phyloP scores from a whole-genome alignment of 176 grass and related monocot species.

The Secale cereale region DNA sequence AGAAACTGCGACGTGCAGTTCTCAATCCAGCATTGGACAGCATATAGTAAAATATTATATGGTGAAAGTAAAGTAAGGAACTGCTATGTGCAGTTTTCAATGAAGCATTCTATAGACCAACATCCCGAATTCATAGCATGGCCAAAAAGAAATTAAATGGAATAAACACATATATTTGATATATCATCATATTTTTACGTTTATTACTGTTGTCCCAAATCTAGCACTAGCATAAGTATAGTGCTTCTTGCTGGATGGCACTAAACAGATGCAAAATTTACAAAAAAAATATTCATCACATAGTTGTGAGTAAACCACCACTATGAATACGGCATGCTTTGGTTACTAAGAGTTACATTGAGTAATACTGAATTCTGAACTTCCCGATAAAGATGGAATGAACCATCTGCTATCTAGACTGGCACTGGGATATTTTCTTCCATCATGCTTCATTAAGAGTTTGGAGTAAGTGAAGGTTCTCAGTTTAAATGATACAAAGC shows the following conservation, averaged over 20 bases:
- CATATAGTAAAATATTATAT: neutral
- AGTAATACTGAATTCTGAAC: conserved; percentile 7
- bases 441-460: neutral
- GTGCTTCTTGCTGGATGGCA: neutral
- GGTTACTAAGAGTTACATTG: neutral
- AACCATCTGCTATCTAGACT: neutral
- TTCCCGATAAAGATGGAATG: neutral
- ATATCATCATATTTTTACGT: neutral
- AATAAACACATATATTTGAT: neutral
- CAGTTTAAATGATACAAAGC: neutral
- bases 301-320: neutral
- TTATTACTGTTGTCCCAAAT: neutral
- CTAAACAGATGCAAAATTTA: neutral
- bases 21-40: neutral
- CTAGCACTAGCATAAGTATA: neutral
- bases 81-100: conserved; percentile 8
- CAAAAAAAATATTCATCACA: neutral
- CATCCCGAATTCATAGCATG: neutral
- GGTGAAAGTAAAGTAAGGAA: neutral
- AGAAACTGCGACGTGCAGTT: conserved; percentile 5
- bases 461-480: neutral
- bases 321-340: neutral
- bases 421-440: neutral
- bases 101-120: neutral
- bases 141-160: conserved; percentile 9